Evolutionary conservation across 2,329 filamentous ascomycete species (phyloP), one percentile per base, ranked within the genome.

Genomic region (Fusarium sp.): DNA sequence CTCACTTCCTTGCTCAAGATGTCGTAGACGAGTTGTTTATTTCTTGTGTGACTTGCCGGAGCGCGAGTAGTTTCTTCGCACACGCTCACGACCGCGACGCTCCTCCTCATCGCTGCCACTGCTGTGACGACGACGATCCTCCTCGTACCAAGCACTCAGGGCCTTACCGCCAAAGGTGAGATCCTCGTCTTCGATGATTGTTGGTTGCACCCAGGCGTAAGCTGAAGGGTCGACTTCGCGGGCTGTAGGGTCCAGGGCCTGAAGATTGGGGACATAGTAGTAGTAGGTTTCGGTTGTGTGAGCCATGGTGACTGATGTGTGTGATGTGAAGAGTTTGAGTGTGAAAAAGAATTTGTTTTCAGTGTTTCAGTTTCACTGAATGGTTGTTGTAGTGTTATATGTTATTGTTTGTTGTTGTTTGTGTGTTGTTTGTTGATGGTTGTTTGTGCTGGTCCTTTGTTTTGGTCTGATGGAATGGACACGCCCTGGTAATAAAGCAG

Each of bases 141-240:
- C 86, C 76, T 88, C 86, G 74, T 88, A 87, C 85, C 85, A 88
- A 17, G 82, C 78, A 74, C 85, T 85, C 40, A 88, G 76, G 37
- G 85, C 81, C 81, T 88, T 88, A 70, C 86, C 86, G 56, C 85
- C 85, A 69, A 88, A 88, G 75, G 82, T 87, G 36, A 88, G 79
- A 66, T 88, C 86, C 57, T 88, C 85, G 72, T 88, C 86, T 56
- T 88, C 85, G 70, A 88, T 88, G 62, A 85, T 79, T 47, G 84
- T 88, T 33, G 84, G 82, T 53, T 83, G 80, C 65, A 85, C 81
- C 85, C 85, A 88, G 43, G 76, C 63, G 60, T 78, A 75, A 40
- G 76, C 72, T 54, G 68, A 59, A 60, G 71, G 66, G 56, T 80
- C 78, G 61, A 79, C 70, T 66, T 80, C 76, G 42, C 71, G 63